Base-by-base conservation (phyloP, 805 yeast genomes). In the Ogataea thermomethanolica region DNA sequence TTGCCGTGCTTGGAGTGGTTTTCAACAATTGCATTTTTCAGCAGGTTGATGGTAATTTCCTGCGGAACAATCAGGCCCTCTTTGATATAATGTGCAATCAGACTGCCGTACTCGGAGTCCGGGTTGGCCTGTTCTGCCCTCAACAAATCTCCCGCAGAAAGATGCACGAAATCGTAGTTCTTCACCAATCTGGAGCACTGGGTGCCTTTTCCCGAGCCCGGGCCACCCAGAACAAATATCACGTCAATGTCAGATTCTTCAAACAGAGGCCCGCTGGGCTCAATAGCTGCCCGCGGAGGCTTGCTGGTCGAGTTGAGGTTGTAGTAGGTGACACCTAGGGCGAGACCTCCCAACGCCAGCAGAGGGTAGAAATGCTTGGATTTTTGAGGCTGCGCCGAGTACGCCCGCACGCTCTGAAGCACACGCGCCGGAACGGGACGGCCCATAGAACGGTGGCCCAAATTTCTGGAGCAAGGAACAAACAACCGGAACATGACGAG, bases 131-230 rank as follows among this genome's bases (percentile, higher is more conserved):
- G 97, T 64, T 91, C 99, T 8, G 89, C 96, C 55, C 99, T 78
- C 51, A 91, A 72, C 52, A 93, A 74, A 61, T 91, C 99, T 34
- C 99, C 99, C n/a, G 99, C 99, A 27, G 95, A 81, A 31, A 91
- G 68, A 60, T 91, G 99, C 24, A 84, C 81, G 62, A 90, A 93
- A 12, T 81, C 79, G 59, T 77, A 84, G 53, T 89, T 86, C 14
- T 74, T 65, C 31, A 91, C 97, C 41, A 91, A 72, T 57, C 79
- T 85, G 24, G 81, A 83, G 69, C 97, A 87, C 65, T 91, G 99
- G 1, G 99, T 91, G 42, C 99, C 98, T 61, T 93, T 93, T 31
- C 99, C 98, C 22, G 95, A 86, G 14, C 98, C 98, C 5, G 98
- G 98, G 3, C 98, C 98, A 31, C 99, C 99, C 24, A 91, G 76